phyloP scores from a whole-genome alignment of 805 yeast species.

The Debaryomyces tyrocola region DNA sequence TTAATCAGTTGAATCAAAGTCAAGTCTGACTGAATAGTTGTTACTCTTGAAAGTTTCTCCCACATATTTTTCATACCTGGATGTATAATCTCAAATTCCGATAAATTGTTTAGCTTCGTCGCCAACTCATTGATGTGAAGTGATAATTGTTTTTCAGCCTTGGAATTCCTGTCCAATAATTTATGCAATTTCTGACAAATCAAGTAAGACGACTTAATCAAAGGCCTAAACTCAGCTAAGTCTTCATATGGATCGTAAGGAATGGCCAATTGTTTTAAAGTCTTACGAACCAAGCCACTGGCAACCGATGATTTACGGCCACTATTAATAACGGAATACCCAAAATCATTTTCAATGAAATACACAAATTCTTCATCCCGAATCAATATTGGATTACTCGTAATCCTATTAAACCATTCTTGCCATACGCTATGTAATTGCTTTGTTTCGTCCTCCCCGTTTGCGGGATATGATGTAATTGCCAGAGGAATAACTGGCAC shows the following conservation, averaged over 20 bases:
- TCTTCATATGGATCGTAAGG: slow-evolving; percentile 87
- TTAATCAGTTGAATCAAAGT: slow-evolving; percentile 69
- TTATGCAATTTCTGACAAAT: slow-evolving; percentile 54
- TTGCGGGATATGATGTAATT: slow-evolving; percentile 75
- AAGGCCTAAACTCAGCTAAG: slow-evolving; percentile 82
- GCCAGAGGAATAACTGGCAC: slow-evolving; percentile 85
- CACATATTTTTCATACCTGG: slow-evolving; percentile 77
- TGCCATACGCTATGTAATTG: slow-evolving; percentile 64
- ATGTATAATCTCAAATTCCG: slow-evolving; percentile 47
- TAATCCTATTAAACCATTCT: slow-evolving; percentile 79
- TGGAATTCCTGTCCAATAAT: slow-evolving; percentile 53
- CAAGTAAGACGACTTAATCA: slow-evolving; percentile 73
- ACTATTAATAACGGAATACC: slow-evolving; percentile 61
- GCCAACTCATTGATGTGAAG: slow-evolving; percentile 50
- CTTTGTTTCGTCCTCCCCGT: slow-evolving; percentile 74
- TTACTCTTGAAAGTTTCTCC: slow-evolving; percentile 70
- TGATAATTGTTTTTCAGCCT: slow-evolving; percentile 53
- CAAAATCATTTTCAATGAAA: slow-evolving; percentile 77
- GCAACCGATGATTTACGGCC: slow-evolving; percentile 61
- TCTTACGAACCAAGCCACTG: slow-evolving; percentile 82
- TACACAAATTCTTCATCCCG: slow-evolving; percentile 86
- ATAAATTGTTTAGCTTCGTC: slow-evolving; percentile 38
- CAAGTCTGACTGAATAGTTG: slow-evolving; percentile 72
- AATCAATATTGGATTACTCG: slow-evolving; percentile 73
- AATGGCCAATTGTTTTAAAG: slow-evolving; percentile 86